phyloP scores from a whole-genome alignment of 2,329 filamentous ascomycete species.

The Lecanosticta acicola region DNA sequence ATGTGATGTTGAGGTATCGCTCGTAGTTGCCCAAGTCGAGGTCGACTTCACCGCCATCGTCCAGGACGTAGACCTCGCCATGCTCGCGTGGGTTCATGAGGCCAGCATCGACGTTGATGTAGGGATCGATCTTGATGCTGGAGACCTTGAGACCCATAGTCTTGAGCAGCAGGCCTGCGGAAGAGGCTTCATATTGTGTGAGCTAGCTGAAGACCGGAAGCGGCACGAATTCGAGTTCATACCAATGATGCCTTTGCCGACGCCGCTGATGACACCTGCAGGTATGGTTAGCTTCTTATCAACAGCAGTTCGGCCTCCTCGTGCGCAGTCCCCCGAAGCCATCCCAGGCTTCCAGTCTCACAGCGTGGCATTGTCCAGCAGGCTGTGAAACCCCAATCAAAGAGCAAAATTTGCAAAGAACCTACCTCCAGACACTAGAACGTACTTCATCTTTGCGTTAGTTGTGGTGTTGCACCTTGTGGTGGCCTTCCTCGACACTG shows the following conservation, averaged over 20 bases:
- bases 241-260: slow-evolving; percentile 65
- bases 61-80: slow-evolving; percentile 83
- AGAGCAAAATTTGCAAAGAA: slow-evolving; percentile 8
- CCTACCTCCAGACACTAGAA: slow-evolving; percentile 72
- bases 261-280: slow-evolving; percentile 52
- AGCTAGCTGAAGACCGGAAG: slow-evolving; percentile 1
- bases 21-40: slow-evolving; percentile 73
- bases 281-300: neutral
- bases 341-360: too few relatives aligned
- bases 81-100: slow-evolving; percentile 68
- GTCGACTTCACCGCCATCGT: slow-evolving; percentile 73
- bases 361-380: too few relatives aligned
- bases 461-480: slow-evolving; percentile 27
- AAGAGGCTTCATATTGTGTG: slow-evolving; percentile 48
- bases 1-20: slow-evolving; percentile 73
- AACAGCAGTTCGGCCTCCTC: too few relatives aligned
- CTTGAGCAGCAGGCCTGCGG: slow-evolving; percentile 70
- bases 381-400: neutral
- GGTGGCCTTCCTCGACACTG: slow-evolving; percentile 36
- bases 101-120: slow-evolving; percentile 71
- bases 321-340: too few relatives aligned
- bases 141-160: slow-evolving; percentile 70
- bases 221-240: slow-evolving; percentile 26
- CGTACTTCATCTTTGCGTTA: slow-evolving; percentile 65
- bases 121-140: slow-evolving; percentile 66